Evolutionary conservation across 441 rosid species (phyloP).

Genomic region (Mallotus japonicus): DNA sequence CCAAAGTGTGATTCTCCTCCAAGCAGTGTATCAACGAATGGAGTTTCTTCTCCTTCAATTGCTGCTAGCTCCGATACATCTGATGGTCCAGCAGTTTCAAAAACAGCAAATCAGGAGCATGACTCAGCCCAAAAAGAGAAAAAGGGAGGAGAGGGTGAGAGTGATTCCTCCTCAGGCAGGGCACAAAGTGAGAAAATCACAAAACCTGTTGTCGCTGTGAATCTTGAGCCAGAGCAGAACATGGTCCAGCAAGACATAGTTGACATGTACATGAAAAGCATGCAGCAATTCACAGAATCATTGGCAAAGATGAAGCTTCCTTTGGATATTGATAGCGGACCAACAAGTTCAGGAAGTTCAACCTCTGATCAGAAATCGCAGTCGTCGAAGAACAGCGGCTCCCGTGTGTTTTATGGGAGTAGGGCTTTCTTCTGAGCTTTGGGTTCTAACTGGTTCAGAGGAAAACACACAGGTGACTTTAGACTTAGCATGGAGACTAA

Average conservation of each 20-base stretch:
- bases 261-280: conserved; percentile 98
- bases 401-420: conserved; percentile 97
- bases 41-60: conserved; percentile 59
- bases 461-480: conserved; percentile 55
- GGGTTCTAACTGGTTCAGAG: conserved; percentile 30
- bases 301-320: conserved; percentile 99
- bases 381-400: conserved; percentile 56
- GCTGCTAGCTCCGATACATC: conserved; percentile 59
- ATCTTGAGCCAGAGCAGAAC: conserved; percentile 69
- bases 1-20: conserved; percentile 79
- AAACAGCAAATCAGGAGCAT: conserved; percentile 48
- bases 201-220: conserved; percentile 50
- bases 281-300: conserved; percentile 98
- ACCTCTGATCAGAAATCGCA: conserved; percentile 72
- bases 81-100: conserved; percentile 47
- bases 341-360: conserved; percentile 75
- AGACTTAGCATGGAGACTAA: conserved; percentile 64
- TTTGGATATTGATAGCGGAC: conserved; percentile 68
- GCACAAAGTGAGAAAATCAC: conserved; percentile 35
- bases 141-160: conserved; percentile 42
- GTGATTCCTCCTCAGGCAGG: conserved; percentile 50
- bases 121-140: conserved; percentile 40
- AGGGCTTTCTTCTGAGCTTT: conserved; percentile 87
- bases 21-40: conserved; percentile 70
- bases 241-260: conserved; percentile 92